Percentiles rank a stretch among this genome's conserved stretches.
Conservation (phyloP, 352 stramenopile genomes). For the Pythium dissimile region DNA sequence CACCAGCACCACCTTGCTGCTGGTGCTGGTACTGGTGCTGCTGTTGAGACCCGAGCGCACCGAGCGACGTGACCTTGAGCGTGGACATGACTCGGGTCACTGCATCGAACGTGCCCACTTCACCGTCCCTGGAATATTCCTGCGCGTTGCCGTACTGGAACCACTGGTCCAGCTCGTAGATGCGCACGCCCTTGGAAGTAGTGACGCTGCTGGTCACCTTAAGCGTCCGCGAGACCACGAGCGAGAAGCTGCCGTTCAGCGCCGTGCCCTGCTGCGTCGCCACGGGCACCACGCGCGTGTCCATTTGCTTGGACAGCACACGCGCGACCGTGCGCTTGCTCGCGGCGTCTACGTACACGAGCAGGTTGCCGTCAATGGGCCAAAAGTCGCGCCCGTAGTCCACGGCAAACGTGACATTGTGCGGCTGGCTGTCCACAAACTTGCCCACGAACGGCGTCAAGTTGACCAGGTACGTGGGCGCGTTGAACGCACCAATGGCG, state of each 20-base stretch:
- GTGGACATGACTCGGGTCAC: constrained; percentile 32
- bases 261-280: constrained; percentile 12
- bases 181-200: constrained; percentile 47
- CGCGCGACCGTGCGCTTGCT: constrained; percentile 36
- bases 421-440: constrained; percentile 42
- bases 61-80: constrained; percentile 15
- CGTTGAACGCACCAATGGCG: constrained; percentile 63
- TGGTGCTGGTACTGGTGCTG: constrained; percentile 15
- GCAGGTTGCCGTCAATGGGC: constrained; percentile 60
- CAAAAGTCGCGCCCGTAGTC: constrained; percentile 68
- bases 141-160: constrained; percentile 51
- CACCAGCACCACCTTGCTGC: constrained; percentile 5
- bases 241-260: constrained; percentile 47
- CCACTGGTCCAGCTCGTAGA: constrained; percentile 50
- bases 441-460: constrained; percentile 66
- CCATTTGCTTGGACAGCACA: constrained; percentile 35
- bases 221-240: constrained; percentile 33
- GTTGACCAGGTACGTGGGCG: constrained; percentile 71
- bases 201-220: constrained; percentile 48
- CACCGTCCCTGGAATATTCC: constrained; percentile 40
- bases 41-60: background rate
- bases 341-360: constrained; percentile 45
- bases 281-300: constrained; percentile 24
- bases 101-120: constrained; percentile 46
- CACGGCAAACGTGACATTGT: constrained; percentile 62